Percentiles rank a stretch among this genome's conserved stretches.
Conservation (phyloP, 352 stramenopile species). For the Globisporangium alternatum region DNA sequence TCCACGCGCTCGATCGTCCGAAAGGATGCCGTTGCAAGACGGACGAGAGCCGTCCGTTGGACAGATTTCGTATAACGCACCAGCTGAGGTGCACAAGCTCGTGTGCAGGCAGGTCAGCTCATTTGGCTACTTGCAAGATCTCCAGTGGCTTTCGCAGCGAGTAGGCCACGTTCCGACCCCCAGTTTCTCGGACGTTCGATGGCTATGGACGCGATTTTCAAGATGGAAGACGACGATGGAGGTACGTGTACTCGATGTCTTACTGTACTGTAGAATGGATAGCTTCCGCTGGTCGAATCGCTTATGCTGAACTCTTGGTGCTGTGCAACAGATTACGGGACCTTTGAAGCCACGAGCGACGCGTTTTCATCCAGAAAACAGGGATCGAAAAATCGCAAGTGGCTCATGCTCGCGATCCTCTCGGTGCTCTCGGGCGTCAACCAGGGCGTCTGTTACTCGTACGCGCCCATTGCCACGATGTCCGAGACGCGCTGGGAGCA, state of each 20-base stretch:
- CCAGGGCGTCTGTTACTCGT: constrained; percentile 76
- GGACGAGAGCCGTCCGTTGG: background rate
- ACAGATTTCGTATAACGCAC: background rate
- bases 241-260: too few relatives aligned
- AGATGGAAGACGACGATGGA: constrained; percentile 10
- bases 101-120: too few relatives aligned
- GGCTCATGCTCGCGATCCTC: constrained; percentile 65
- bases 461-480: constrained; percentile 68
- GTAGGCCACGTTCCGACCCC: background rate
- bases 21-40: background rate
- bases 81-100: background rate
- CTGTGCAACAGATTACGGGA: constrained; percentile 1
- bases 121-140: background rate
- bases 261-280: too few relatives aligned
- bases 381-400: constrained; percentile 32
- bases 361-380: background rate
- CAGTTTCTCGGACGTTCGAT: background rate
- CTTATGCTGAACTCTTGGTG: background rate
- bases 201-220: background rate
- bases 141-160: background rate
- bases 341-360: background rate
- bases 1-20: too few relatives aligned
- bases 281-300: background rate
- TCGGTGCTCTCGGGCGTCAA: constrained; percentile 64
- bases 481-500: constrained; percentile 56